These are phyloP conservation scores for Malassezia sp. DNA, from an alignment of 1,284 basidiomycete genomes.

Conservation along the genomic window DNA sequence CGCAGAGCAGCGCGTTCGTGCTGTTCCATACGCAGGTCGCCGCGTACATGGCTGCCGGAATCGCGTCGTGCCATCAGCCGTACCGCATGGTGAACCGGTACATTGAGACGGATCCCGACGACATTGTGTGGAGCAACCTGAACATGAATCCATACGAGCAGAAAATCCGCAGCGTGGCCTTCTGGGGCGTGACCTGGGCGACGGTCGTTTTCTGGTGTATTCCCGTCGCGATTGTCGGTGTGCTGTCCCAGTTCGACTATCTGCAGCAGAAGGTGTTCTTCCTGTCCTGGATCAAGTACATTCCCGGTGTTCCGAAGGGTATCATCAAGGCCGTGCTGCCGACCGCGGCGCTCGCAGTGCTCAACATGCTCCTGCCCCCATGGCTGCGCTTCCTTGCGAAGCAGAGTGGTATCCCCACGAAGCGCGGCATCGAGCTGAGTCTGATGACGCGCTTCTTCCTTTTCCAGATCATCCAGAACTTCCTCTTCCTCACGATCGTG, in stretches of 20 bases:
- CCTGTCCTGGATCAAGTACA: slow-evolving; percentile 69
- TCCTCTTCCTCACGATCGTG: slow-evolving; percentile 41
- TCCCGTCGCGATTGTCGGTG: slow-evolving; percentile 62
- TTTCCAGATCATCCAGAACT: slow-evolving; percentile 57
- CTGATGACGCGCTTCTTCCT: slow-evolving; percentile 83
- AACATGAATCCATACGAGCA: slow-evolving; percentile 78
- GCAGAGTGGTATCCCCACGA: slow-evolving; percentile 70
- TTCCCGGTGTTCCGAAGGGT: slow-evolving; percentile 54
- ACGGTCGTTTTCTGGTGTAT: slow-evolving; percentile 57
- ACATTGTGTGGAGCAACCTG: slow-evolving; percentile 83
- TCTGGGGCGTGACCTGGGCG: slow-evolving; percentile 53
- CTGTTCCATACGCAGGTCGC: slow-evolving; percentile 87
- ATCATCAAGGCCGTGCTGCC: slow-evolving; percentile 72
- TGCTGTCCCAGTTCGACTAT: slow-evolving; percentile 66
- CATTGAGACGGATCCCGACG: slow-evolving; percentile 47
- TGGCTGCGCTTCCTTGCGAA: slow-evolving; percentile 63
- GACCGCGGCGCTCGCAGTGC: slow-evolving; percentile 65
- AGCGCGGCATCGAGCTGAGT: slow-evolving; percentile 71
- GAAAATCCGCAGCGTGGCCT: slow-evolving; percentile 52
- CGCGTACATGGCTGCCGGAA: slow-evolving; percentile 29
- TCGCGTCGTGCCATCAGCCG: slow-evolving; percentile 31
- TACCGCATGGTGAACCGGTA: slow-evolving; percentile 37
- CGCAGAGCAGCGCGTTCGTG: slow-evolving; percentile 59
- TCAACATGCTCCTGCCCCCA: slow-evolving; percentile 84
- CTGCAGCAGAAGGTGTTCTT: slow-evolving; percentile 59